Evolutionary conservation across 441 rosid species (phyloP).

Genomic region (Dalechampia spathulata): DNA sequence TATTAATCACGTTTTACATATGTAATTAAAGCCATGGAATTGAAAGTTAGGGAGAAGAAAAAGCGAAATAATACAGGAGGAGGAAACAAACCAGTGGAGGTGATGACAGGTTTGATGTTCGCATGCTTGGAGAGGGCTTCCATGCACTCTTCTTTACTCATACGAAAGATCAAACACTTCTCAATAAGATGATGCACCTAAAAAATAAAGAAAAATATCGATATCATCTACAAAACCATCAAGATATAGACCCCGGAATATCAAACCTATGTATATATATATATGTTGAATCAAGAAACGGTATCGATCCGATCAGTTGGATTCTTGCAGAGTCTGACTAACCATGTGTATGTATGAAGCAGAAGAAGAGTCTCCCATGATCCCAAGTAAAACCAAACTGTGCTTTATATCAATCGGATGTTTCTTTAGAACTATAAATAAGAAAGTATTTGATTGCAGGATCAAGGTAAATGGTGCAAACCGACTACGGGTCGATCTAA

Average conservation of each 20-base stretch:
- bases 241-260: not conserved
- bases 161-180: constrained; percentile 78
- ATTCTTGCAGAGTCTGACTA: not conserved
- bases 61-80: not conserved
- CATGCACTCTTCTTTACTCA: constrained; percentile 93
- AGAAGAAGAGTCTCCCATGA: constrained; percentile 48
- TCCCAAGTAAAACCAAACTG: constrained; percentile 11
- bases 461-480: no score
- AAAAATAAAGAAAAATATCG: not conserved
- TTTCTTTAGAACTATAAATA: no score
- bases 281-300: not conserved
- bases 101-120: constrained; percentile 82
- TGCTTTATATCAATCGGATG: no score
- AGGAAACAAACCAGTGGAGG: constrained; percentile 66
- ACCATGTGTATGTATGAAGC: constrained; percentile 80
- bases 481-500: no score
- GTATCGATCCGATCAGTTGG: no score
- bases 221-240: not conserved
- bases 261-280: not conserved
- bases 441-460: no score
- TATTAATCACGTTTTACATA: no score
- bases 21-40: no score
- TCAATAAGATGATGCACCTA: constrained; percentile 95
- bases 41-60: no score
- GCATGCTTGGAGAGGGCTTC: constrained; percentile 94